Percentiles rank a stretch among this genome's conserved stretches.
Evolutionary conservation across 768 basidiomycete species (phyloP).

Genomic region (Xerocomellus amylosporus): DNA sequence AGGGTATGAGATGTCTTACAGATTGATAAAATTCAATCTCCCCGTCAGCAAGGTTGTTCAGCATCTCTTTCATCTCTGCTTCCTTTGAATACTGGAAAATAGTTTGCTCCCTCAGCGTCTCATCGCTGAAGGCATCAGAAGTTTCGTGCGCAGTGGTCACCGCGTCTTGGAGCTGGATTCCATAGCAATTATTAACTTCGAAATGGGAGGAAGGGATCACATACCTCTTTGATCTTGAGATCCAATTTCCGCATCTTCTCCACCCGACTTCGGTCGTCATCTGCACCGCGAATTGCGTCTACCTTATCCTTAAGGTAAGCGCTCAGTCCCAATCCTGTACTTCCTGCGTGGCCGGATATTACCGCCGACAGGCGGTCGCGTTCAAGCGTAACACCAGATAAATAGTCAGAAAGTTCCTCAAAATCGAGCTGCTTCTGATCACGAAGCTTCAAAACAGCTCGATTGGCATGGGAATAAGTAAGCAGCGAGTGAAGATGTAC

Average conservation of each 20-base stretch:
- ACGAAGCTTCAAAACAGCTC: slow-evolving; percentile 89
- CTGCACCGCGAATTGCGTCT: slow-evolving; percentile 86
- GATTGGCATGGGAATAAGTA: slow-evolving; percentile 92
- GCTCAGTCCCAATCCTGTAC: slow-evolving; percentile 78
- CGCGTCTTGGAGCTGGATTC: slow-evolving; percentile 84
- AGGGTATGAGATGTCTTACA: slow-evolving; percentile 39
- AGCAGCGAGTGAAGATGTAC: slow-evolving; percentile 86
- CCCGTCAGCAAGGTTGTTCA: slow-evolving; percentile 85
- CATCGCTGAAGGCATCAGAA: slow-evolving; percentile 93
- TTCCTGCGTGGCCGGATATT: slow-evolving; percentile 83
- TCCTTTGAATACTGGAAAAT: slow-evolving; percentile 90
- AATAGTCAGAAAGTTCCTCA: slow-evolving; percentile 93
- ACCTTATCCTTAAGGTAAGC: slow-evolving; percentile 92
- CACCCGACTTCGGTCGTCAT: slow-evolving; percentile 89
- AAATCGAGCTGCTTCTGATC: slow-evolving; percentile 99
- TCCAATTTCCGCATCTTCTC: slow-evolving; percentile 94
- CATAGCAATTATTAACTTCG: neutral
- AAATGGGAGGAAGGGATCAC: neutral
- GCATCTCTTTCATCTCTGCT: slow-evolving; percentile 95
- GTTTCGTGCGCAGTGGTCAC: slow-evolving; percentile 95
- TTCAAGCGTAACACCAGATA: slow-evolving; percentile 89
- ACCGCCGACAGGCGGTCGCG: slow-evolving; percentile 90
- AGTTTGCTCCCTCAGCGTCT: slow-evolving; percentile 87
- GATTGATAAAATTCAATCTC: slow-evolving; percentile 94
- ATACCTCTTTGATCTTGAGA: slow-evolving; percentile 90